Percentiles rank a stretch among this genome's conserved stretches.
Conservation (phyloP, 306 rosid genomes). For the Cicer bijugum region DNA sequence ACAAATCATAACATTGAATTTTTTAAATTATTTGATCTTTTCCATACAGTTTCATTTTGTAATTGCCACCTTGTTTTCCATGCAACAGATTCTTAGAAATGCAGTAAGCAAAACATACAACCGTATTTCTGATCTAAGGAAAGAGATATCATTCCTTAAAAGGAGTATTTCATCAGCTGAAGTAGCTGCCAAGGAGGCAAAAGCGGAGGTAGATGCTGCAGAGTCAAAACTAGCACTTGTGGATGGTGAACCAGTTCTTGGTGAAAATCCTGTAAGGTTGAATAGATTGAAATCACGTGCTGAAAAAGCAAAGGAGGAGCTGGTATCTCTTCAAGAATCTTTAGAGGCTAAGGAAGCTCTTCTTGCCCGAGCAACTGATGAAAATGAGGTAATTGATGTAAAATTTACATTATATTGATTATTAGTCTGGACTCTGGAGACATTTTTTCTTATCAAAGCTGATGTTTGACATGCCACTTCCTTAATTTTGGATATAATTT, state of each 20-base stretch:
- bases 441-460: constrained; percentile 17
- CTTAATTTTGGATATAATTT: constrained; percentile 4
- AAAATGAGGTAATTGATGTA: constrained; percentile 75
- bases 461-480: constrained; percentile 28
- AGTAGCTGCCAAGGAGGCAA: constrained; percentile 67
- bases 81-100: constrained; percentile 75
- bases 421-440: constrained; percentile 21
- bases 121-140: constrained; percentile 93
- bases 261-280: constrained; percentile 81
- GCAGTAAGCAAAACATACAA: constrained; percentile 88
- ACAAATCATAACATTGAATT: not conserved
- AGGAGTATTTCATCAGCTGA: constrained; percentile 70
- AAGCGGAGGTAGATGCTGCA: constrained; percentile 70
- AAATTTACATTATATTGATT: not conserved
- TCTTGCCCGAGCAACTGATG: constrained; percentile 83
- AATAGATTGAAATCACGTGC: constrained; percentile 79
- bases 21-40: constrained; percentile 27
- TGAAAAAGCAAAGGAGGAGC: constrained; percentile 83
- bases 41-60: constrained; percentile 9
- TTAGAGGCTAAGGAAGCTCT: constrained; percentile 97
- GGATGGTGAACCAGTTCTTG: constrained; percentile 95
- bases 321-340: constrained; percentile 67
- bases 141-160: constrained; percentile 76
- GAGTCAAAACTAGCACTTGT: constrained; percentile 86
- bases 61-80: constrained; percentile 26